Conservation (phyloP, 2,329 filamentous ascomycete genomes). For the Colletotrichum chlorophyti region DNA sequence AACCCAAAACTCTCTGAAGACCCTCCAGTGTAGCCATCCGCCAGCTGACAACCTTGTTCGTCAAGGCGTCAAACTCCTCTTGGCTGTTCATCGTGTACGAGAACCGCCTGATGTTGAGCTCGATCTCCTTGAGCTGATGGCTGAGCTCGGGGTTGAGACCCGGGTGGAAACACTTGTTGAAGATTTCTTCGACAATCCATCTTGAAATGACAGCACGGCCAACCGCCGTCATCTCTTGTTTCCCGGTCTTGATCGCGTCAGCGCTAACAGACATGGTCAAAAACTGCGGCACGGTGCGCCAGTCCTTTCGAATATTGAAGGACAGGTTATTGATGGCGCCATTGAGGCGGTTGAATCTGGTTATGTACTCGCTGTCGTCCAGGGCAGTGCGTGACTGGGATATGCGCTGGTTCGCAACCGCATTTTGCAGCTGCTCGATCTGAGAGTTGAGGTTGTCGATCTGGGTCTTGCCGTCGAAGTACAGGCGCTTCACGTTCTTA, state of each 20-base stretch:
- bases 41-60: constrained; percentile 90
- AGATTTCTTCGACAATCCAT: constrained; percentile 91
- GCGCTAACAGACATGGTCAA: constrained; percentile 80
- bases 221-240: constrained; percentile 97
- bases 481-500: constrained; percentile 96
- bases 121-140: constrained; percentile 81
- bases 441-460: constrained; percentile 88
- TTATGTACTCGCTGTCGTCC: constrained; percentile 93
- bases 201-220: constrained; percentile 87
- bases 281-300: constrained; percentile 83
- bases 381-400: constrained; percentile 93
- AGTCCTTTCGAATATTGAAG: constrained; percentile 96
- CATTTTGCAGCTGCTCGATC: constrained; percentile 94
- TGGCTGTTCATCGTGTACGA: constrained; percentile 76
- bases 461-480: constrained; percentile 93
- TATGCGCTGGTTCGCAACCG: constrained; percentile 94
- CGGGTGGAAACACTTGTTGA: constrained; percentile 92
- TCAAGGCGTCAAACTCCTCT: constrained; percentile 89
- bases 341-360: constrained; percentile 88
- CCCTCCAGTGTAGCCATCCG: constrained; percentile 92
- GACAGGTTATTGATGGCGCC: constrained; percentile 93
- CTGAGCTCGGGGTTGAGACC: constrained; percentile 80
- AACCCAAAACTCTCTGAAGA: constrained; percentile 73
- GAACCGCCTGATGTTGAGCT: constrained; percentile 83
- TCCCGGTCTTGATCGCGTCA: constrained; percentile 84